Base-by-base conservation (phyloP, 306 rosid genomes). In the Fragaria ananassa region DNA sequence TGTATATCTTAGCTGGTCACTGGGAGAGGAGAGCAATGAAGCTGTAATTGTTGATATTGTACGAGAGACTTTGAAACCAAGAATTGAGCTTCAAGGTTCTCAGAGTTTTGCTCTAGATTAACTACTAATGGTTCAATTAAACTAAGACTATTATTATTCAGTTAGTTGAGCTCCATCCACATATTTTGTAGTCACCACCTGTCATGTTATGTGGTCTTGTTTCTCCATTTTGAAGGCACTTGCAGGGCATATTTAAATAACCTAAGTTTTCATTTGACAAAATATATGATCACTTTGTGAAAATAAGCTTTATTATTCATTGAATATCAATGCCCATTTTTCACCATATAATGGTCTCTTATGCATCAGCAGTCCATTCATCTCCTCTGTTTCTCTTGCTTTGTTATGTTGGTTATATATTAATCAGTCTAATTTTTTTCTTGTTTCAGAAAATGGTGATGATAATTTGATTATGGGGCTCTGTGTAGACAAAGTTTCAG, bases 31-130 rank as follows among this genome's bases (percentile, higher is more conserved):
- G 71, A 78, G 81, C 72, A 68, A 80, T 60, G 89, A 89, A 75
- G 86, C 79, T 75, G 93, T 82, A n/a, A 64, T 80, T 81, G 75
- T 91, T 72, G 87, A 94, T 78, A 85, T 90, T 80, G 76, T 81
- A 57, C 87, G 89, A 15, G 93, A 92, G 42, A 91, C 80, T 23
- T 91, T 79, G 84, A 81, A 86, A 70, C 98, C 98, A 17, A 87
- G 89, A 86, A 94, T 94, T 81, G 95, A 83, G 81, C 98, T 94
- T 85, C 98, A 92, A 90, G 98, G 98, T 94, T 76, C 76, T 72
- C 29, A 70, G 15, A n/a, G 71, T 76, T 82, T 44, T 34, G 29
- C 15, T 60, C 42, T 70, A 60, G 42, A 57, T 71, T 72, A 29
- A 70, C 41, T 49, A 54, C 63, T 34, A 60, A 49, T 58, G 35